Percentiles rank a stretch among this genome's conserved stretches.
Conservation (phyloP, 768 basidiomycete genomes). For the Phanerochaete sordida region DNA sequence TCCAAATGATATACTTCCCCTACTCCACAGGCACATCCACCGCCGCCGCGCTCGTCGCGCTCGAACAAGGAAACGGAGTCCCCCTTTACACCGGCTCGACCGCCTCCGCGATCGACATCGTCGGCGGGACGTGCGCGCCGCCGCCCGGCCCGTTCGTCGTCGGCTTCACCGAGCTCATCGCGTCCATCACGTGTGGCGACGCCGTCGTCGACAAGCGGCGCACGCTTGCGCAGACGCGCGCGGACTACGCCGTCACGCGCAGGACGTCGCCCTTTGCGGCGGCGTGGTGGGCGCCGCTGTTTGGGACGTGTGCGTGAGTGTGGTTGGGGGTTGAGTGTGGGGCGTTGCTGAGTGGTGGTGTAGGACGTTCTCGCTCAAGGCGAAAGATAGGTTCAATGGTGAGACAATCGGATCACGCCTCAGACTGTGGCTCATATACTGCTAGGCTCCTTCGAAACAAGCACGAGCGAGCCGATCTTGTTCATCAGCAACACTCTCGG, state of each 20-base stretch:
- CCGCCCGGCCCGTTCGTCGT: background rate
- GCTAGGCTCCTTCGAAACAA: conserved; percentile 9
- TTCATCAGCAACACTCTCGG: conserved; percentile 21
- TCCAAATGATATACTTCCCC: background rate
- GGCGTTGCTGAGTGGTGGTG: background rate
- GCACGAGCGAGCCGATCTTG: conserved; percentile 24
- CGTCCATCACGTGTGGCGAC: background rate
- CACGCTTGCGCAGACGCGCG: background rate
- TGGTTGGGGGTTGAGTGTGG: too few species aligned
- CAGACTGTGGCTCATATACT: background rate
- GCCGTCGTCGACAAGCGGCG: background rate
- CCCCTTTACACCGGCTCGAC: background rate
- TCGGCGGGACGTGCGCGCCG: too few species aligned
- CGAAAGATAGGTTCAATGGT: background rate
- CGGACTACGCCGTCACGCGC: background rate
- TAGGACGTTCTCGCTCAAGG: background rate
- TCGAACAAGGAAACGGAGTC: background rate
- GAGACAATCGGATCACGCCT: background rate
- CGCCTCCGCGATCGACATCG: too few species aligned
- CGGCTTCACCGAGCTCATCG: background rate
- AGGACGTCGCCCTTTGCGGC: background rate
- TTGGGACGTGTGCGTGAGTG: background rate
- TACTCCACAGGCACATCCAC: background rate
- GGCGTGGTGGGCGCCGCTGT: background rate
- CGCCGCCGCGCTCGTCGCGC: background rate